Conservation (phyloP, 352 stramenopile species). For the Pythium dissimile region DNA sequence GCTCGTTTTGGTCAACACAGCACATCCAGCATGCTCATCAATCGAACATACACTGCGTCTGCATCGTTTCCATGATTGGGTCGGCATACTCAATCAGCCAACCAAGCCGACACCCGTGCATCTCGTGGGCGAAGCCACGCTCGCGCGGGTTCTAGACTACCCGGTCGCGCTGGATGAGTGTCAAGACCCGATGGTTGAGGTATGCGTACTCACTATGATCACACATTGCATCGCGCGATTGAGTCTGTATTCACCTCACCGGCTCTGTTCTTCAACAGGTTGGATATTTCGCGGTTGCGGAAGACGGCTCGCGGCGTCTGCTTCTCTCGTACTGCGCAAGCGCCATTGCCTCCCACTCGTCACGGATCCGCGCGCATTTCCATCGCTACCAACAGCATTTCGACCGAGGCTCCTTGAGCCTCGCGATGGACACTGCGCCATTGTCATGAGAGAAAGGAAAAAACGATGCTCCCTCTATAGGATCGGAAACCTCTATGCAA, state of each 20-base stretch:
- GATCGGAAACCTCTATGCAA: not conserved
- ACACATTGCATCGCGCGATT: not conserved
- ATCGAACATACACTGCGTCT: constrained; percentile 25
- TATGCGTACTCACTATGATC: constrained; percentile 18
- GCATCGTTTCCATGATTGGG: not conserved
- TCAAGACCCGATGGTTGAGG: constrained; percentile 56
- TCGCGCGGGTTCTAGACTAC: constrained; percentile 59
- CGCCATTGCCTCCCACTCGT: constrained; percentile 10
- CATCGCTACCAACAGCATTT: constrained; percentile 31
- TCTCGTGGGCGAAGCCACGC: constrained; percentile 29
- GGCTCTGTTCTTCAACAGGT: constrained; percentile 27
- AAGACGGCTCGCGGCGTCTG: constrained; percentile 21
- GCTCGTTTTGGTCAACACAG: constrained; percentile 37
- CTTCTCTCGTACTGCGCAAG: constrained; percentile 61
- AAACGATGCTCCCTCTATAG: constrained; percentile 13
- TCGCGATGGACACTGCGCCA: constrained; percentile 1
- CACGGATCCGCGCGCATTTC: constrained; percentile 35
- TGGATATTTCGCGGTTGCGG: constrained; percentile 44
- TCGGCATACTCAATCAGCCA: not conserved
- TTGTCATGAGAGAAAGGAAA: constrained; percentile 1
- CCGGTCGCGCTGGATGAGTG: constrained; percentile 63
- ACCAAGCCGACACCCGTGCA: not conserved
- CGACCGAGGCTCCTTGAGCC: constrained; percentile 7
- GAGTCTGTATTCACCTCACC: not conserved
- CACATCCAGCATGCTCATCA: constrained; percentile 23